Conservation (phyloP, 1,284 basidiomycete genomes). For the Termitomyces sp. region DNA sequence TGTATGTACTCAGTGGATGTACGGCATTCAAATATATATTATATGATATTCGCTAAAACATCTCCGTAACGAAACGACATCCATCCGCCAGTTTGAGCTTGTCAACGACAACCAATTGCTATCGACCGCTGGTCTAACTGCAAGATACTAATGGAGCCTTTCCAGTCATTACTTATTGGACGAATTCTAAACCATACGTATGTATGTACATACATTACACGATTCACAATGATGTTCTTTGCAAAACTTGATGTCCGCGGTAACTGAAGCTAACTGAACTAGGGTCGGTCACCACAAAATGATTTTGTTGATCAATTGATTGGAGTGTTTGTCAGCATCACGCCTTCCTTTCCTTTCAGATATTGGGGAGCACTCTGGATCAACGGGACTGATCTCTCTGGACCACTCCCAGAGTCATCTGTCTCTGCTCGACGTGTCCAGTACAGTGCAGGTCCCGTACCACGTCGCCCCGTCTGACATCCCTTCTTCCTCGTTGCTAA, state of each 20-base stretch:
- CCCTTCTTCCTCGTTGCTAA: conserved; percentile 4
- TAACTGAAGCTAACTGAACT: too few species aligned
- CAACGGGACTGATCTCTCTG: conserved; percentile 16
- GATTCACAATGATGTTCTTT: background rate
- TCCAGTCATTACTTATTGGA: too few species aligned
- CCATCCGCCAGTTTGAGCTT: background rate
- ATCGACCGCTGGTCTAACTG: too few species aligned
- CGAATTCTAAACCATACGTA: too few species aligned
- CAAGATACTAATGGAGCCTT: too few species aligned
- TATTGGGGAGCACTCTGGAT: conserved; percentile 10
- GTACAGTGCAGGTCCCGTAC: conserved; percentile 8
- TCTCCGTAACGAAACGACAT: background rate
- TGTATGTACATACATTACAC: background rate
- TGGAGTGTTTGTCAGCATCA: conserved; percentile 20
- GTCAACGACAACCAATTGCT: background rate
- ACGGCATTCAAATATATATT: background rate
- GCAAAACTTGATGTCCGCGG: background rate
- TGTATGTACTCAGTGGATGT: too few species aligned
- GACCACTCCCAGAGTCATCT: conserved; percentile 10
- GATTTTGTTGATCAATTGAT: conserved; percentile 6
- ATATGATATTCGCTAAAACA: background rate
- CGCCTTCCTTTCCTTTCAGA: conserved; percentile 11
- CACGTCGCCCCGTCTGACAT: conserved; percentile 1
- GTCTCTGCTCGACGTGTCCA: conserved; percentile 11
- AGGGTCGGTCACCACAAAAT: background rate